phyloP scores from a whole-genome alignment of 768 basidiomycete genomes.

The Trametes cubensis region DNA sequence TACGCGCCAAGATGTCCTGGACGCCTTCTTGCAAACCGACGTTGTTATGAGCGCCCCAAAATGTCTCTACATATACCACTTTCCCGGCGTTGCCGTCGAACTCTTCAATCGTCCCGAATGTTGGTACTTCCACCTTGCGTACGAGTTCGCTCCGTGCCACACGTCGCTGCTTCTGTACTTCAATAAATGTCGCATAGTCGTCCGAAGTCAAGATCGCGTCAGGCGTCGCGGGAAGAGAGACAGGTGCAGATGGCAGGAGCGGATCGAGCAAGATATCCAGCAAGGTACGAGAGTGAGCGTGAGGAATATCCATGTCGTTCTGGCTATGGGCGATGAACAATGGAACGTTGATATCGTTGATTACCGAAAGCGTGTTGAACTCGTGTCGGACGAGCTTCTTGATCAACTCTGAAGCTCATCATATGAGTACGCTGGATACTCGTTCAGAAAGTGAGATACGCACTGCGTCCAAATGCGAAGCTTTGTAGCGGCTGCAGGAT shows the following conservation, averaged over 20 bases:
- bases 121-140: constrained; percentile 44
- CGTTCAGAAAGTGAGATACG: constrained; percentile 34
- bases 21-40: constrained; percentile 67
- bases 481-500: constrained; percentile 68
- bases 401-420: constrained; percentile 47
- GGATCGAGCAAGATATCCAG: constrained; percentile 71
- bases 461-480: constrained; percentile 65
- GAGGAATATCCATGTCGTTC: constrained; percentile 75
- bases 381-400: constrained; percentile 55
- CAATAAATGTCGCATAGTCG: constrained; percentile 48
- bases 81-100: constrained; percentile 48
- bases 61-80: constrained; percentile 59
- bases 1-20: constrained; percentile 53
- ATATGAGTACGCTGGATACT: not conserved
- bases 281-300: constrained; percentile 66
- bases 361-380: constrained; percentile 64
- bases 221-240: constrained; percentile 39
- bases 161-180: constrained; percentile 44
- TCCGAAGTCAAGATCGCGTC: constrained; percentile 36
- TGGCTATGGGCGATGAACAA: constrained; percentile 74
- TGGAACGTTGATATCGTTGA: constrained; percentile 63
- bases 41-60: constrained; percentile 60
- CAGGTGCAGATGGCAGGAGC: constrained; percentile 52
- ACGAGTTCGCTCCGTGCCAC: constrained; percentile 49
- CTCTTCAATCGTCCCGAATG: constrained; percentile 56